A percentile compares a stretch with the other conserved stretches of the same genome.
Conservation (phyloP, 352 stramenopile genomes). For the Globisporangium carolinianum region DNA sequence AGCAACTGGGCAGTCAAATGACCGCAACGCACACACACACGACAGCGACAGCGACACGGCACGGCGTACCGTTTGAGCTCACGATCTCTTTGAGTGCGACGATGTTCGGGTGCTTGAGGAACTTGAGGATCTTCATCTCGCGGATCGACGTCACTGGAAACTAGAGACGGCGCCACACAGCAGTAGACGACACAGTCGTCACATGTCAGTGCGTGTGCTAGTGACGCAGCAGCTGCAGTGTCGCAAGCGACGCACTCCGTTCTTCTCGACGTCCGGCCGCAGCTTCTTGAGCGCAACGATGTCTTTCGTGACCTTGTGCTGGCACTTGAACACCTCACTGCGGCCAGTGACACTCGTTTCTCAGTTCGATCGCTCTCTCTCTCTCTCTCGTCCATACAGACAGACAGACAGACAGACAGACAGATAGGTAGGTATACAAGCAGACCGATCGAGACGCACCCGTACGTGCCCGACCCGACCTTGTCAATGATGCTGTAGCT, state of each 20-base stretch:
- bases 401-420: slow-evolving; percentile 1
- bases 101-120: slow-evolving; percentile 92
- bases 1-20: no score
- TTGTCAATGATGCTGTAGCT: slow-evolving; percentile 88
- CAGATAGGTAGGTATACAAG: background rate
- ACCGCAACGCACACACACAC: background rate
- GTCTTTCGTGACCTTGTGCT: slow-evolving; percentile 83
- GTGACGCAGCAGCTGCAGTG: no score
- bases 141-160: slow-evolving; percentile 94
- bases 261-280: slow-evolving; percentile 79
- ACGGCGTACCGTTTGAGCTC: slow-evolving; percentile 51
- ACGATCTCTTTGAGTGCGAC: slow-evolving; percentile 95
- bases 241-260: slow-evolving; percentile 41
- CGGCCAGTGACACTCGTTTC: background rate
- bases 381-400: no score
- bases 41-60: background rate
- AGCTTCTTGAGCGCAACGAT: slow-evolving; percentile 86
- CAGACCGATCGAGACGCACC: slow-evolving; percentile 25
- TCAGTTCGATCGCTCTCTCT: no score
- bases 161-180: slow-evolving; percentile 17
- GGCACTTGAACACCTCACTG: slow-evolving; percentile 86
- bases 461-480: slow-evolving; percentile 79
- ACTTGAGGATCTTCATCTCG: slow-evolving; percentile 98
- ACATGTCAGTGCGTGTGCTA: no score
- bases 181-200: background rate